Conservation (phyloP, 139 green algal genomes). For the Chlamydomonas sp. region DNA sequence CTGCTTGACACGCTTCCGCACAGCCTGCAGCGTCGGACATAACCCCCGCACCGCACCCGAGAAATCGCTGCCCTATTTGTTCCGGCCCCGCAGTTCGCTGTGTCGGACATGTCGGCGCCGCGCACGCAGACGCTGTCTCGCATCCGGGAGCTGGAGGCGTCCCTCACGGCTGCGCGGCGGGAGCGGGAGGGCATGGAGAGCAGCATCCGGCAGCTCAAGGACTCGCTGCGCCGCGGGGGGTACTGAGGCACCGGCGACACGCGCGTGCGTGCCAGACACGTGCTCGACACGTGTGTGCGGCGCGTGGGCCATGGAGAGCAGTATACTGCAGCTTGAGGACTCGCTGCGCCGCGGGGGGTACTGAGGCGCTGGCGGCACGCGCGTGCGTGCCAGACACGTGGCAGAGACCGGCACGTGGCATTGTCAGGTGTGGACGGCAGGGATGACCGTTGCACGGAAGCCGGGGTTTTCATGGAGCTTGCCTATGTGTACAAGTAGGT, state of each 20-base stretch:
- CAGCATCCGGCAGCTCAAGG: conserved; percentile 38
- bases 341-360: background rate
- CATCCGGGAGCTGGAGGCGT: conserved; percentile 53
- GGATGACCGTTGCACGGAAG: too few relatives aligned
- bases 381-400: too few relatives aligned
- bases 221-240: background rate
- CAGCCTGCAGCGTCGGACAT: background rate
- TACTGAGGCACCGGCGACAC: too few relatives aligned
- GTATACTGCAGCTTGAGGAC: conserved; percentile 33
- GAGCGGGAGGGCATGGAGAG: conserved; percentile 54
- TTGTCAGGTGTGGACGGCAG: too few relatives aligned
- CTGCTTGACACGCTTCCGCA: background rate
- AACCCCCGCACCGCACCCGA: background rate
- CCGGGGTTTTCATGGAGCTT: too few relatives aligned
- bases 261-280: too few relatives aligned
- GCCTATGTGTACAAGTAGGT: too few relatives aligned
- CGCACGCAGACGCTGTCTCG: conserved; percentile 46
- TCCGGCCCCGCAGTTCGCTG: conserved; percentile 16
- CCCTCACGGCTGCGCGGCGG: conserved; percentile 31
- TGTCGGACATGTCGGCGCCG: conserved; percentile 35
- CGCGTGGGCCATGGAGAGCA: conserved; percentile 49
- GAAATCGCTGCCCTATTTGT: background rate
- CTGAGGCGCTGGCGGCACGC: too few relatives aligned
- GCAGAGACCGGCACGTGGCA: background rate
- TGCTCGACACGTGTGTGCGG: background rate